Conservation (phyloP, 2,329 filamentous ascomycete species). For the Dactylellina drechsleri region DNA sequence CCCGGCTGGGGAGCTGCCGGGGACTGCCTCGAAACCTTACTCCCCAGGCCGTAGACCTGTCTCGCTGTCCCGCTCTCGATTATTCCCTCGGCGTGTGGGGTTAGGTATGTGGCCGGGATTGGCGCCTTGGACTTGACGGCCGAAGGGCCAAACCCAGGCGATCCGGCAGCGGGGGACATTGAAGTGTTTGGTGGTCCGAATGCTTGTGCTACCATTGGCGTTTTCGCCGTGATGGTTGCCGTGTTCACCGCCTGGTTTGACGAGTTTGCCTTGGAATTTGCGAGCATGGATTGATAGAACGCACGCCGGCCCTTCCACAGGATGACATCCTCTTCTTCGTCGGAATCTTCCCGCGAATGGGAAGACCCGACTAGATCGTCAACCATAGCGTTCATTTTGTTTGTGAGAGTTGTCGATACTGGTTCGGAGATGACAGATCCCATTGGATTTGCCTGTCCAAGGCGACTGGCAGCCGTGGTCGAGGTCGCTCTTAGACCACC, state of each 20-base stretch:
- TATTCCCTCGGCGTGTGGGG: constrained; percentile 12
- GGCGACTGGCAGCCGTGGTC: constrained; percentile 32
- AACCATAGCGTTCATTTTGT: constrained; percentile 59
- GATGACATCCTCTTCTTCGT: constrained; percentile 56
- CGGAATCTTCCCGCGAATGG: constrained; percentile 49
- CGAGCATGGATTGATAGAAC: constrained; percentile 25
- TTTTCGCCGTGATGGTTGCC: constrained; percentile 41
- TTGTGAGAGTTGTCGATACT: constrained; percentile 57
- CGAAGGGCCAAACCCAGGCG: constrained; percentile 7
- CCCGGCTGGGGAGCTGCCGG: background rate
- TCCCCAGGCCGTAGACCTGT: background rate
- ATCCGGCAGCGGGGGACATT: background rate
- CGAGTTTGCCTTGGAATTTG: constrained; percentile 17
- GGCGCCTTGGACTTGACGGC: constrained; percentile 35
- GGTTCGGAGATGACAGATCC: constrained; percentile 56
- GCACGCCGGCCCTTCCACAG: constrained; percentile 38
- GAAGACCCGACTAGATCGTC: constrained; percentile 58
- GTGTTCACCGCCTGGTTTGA: constrained; percentile 41
- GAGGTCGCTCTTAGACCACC: constrained; percentile 40
- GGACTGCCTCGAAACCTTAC: background rate
- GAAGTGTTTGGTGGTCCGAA: constrained; percentile 12
- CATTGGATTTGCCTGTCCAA: constrained; percentile 48
- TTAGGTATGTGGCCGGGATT: constrained; percentile 24
- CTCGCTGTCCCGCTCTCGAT: constrained; percentile 3
- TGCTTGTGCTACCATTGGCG: constrained; percentile 44